phyloP scores from a whole-genome alignment of 1,139 yeast species.

The Debaryomyces robertsiae region DNA sequence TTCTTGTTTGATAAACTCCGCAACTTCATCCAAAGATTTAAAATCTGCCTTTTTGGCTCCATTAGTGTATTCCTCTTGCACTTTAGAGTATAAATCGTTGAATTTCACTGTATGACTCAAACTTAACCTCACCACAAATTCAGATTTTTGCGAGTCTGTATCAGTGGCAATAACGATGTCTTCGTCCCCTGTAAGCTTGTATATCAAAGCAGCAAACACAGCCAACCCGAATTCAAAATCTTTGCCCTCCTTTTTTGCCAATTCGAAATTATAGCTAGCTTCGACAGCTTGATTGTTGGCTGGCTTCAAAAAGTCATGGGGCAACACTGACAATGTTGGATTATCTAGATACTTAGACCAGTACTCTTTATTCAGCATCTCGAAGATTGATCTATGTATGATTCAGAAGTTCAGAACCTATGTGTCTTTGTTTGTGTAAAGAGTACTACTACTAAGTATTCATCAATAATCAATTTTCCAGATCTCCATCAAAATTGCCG shows the following conservation, averaged over 20 bases:
- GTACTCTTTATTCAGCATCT: slow-evolving; percentile 30
- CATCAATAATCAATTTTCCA: too few species aligned
- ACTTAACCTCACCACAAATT: slow-evolving; percentile 62
- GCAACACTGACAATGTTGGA: slow-evolving; percentile 84
- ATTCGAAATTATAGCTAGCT: slow-evolving; percentile 49
- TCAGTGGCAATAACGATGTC: slow-evolving; percentile 85
- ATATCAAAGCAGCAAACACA: slow-evolving; percentile 70
- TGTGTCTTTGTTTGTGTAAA: too few species aligned
- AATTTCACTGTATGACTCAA: slow-evolving; percentile 60
- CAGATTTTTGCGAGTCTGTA: slow-evolving; percentile 38
- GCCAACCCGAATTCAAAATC: slow-evolving; percentile 61
- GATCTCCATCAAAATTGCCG: slow-evolving; percentile 4
- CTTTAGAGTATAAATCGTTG: slow-evolving; percentile 48
- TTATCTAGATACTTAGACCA: slow-evolving; percentile 75
- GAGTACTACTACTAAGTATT: too few species aligned
- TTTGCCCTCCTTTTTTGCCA: slow-evolving; percentile 27
- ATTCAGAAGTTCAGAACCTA: slow-evolving; percentile 2
- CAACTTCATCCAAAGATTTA: slow-evolving; percentile 57
- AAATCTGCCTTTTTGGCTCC: slow-evolving; percentile 43
- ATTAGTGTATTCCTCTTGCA: slow-evolving; percentile 44
- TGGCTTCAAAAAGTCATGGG: slow-evolving; percentile 85
- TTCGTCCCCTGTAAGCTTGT: slow-evolving; percentile 89
- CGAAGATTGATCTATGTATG: slow-evolving; percentile 3
- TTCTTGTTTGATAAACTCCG: slow-evolving; percentile 49
- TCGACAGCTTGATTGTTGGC: slow-evolving; percentile 69